These are phyloP conservation scores for Claviceps sp. DNA, from an alignment of 2,329 filamentous ascomycete genomes.

Conservation along the genomic window DNA sequence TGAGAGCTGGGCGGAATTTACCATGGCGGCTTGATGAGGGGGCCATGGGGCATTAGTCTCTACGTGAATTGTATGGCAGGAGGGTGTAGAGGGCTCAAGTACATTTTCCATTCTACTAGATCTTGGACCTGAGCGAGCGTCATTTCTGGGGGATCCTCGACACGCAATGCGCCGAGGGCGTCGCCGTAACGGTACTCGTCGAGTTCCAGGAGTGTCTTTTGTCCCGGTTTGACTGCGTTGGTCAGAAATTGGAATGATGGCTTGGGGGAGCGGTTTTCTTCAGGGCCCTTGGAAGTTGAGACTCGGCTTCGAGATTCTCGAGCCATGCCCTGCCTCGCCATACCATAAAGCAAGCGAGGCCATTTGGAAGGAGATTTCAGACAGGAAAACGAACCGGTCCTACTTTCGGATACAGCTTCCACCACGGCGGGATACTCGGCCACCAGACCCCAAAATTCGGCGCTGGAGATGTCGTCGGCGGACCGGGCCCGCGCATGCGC, in stretches of 20 bases:
- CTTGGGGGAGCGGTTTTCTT: no score
- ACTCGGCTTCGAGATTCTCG: no score
- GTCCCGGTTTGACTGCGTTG: slow-evolving; percentile 25
- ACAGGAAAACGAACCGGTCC: slow-evolving; percentile 25
- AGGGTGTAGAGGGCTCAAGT: slow-evolving; percentile 16
- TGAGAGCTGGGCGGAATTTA: slow-evolving; percentile 47
- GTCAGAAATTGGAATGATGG: background rate
- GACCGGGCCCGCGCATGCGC: background rate
- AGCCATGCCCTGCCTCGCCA: background rate
- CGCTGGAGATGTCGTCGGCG: slow-evolving; percentile 14
- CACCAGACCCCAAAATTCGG: slow-evolving; percentile 24
- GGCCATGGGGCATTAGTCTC: background rate
- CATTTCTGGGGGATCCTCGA: slow-evolving; percentile 27
- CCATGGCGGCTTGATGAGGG: slow-evolving; percentile 37
- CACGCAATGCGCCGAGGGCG: slow-evolving; percentile 33
- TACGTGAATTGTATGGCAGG: no score
- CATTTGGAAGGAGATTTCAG: background rate
- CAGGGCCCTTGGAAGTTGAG: no score
- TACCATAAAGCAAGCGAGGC: background rate
- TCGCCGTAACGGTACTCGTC: slow-evolving; percentile 46
- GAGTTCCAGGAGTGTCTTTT: slow-evolving; percentile 40
- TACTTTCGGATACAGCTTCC: slow-evolving; percentile 29
- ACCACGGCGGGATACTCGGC: slow-evolving; percentile 27
- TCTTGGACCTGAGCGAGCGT: slow-evolving; percentile 42
- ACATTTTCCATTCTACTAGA: slow-evolving; percentile 63